These are phyloP conservation scores for Sugiyamaella pinicola DNA, from an alignment of 1,139 yeast genomes.

Conservation along the genomic window DNA sequence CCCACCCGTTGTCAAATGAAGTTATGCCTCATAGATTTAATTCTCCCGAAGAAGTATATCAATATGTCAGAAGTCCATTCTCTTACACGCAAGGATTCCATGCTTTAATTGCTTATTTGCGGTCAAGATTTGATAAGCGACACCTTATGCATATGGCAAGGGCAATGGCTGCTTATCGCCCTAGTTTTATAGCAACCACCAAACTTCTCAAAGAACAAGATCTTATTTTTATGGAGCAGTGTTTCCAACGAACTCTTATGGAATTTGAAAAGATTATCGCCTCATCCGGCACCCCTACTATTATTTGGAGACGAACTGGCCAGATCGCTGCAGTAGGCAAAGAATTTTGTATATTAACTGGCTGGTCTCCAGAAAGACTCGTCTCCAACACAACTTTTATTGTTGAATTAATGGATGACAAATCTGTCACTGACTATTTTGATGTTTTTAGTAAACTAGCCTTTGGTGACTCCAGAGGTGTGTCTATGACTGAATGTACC, in stretches of 20 bases:
- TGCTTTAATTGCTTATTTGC: conserved; percentile 70
- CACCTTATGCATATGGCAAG: conserved; percentile 83
- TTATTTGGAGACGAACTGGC: conserved; percentile 93
- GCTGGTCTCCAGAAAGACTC: conserved; percentile 76
- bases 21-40: conserved; percentile 13
- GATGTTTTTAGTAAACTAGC: conserved; percentile 83
- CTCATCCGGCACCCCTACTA: conserved; percentile 88
- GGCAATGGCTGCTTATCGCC: conserved; percentile 86
- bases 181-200: conserved; percentile 90
- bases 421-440: conserved; percentile 83
- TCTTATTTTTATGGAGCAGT: conserved; percentile 90
- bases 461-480: conserved; percentile 87
- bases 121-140: conserved; percentile 67
- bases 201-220: conserved; percentile 87
- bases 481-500: conserved; percentile 82
- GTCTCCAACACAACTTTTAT: conserved; percentile 61
- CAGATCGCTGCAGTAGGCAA: conserved; percentile 92
- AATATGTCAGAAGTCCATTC: conserved; percentile 56
- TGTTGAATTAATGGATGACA: conserved; percentile 86
- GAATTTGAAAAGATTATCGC: conserved; percentile 83
- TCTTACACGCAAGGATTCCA: conserved; percentile 91
- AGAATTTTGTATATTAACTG: conserved; percentile 85
- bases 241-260: conserved; percentile 84
- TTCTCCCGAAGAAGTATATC: conserved; percentile 39
- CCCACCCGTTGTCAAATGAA: conserved; percentile 1